Evolutionary conservation across 2,329 filamentous ascomycete genomes (phyloP).

Genomic region (Didymella lethalis): DNA sequence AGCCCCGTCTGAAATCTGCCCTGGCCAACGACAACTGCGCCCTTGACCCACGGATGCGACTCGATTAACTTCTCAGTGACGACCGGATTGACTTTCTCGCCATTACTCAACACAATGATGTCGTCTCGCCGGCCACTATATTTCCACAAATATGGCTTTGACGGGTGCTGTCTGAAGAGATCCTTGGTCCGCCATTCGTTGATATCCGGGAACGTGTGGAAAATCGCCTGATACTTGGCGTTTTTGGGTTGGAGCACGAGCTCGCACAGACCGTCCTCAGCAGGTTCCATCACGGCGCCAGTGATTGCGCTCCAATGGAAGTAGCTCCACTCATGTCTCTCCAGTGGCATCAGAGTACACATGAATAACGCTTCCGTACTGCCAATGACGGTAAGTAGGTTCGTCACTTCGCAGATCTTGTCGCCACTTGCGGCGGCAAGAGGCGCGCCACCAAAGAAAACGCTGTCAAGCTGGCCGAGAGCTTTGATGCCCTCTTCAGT

Average conservation of each 20-base stretch:
- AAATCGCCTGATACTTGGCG: conserved; percentile 6
- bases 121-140: conserved; percentile 48
- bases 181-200: conserved; percentile 27
- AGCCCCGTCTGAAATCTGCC: conserved; percentile 30
- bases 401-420: conserved; percentile 21
- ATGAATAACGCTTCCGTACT: conserved; percentile 17
- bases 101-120: conserved; percentile 41
- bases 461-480: conserved; percentile 6
- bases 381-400: conserved; percentile 15
- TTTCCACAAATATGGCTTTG: conserved; percentile 29
- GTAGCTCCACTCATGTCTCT: conserved; percentile 9
- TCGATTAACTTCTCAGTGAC: conserved; percentile 28
- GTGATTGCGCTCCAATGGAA: conserved; percentile 19
- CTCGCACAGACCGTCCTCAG: conserved; percentile 8
- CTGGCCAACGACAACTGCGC: conserved; percentile 34
- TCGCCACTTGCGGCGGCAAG: conserved; percentile 19
- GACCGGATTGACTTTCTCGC: conserved; percentile 42
- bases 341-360: conserved; percentile 8
- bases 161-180: conserved; percentile 27
- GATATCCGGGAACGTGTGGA: conserved; percentile 13
- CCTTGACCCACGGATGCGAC: conserved; percentile 17
- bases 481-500: conserved; percentile 11
- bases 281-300: conserved; percentile 17
- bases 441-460: conserved; percentile 24
- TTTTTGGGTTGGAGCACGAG: conserved; percentile 13